These are phyloP conservation scores for Phaffia australis DNA, from an alignment of 768 basidiomycete species.

Conservation along the genomic window DNA sequence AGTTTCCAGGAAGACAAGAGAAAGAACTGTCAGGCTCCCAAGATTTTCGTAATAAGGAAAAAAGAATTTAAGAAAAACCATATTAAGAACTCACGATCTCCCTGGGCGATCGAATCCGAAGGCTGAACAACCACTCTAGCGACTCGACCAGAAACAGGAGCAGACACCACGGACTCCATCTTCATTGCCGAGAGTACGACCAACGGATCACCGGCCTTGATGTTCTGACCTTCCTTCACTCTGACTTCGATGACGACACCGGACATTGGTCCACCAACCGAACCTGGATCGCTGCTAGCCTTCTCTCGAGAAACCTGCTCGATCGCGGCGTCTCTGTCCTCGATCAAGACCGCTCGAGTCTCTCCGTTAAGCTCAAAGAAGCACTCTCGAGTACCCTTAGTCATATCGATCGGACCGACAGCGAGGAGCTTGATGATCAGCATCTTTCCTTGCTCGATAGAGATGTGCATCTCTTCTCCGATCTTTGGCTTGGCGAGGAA, in stretches of 20 bases:
- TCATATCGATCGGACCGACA: conserved; percentile 81
- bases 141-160: conserved; percentile 91
- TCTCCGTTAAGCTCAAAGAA: conserved; percentile 43
- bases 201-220: conserved; percentile 94
- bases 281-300: conserved; percentile 84
- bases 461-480: conserved; percentile 93
- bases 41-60: background rate
- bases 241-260: conserved; percentile 97
- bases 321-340: conserved; percentile 94
- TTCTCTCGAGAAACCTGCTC: conserved; percentile 90
- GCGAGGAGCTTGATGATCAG: conserved; percentile 94
- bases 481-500: conserved; percentile 86
- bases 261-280: conserved; percentile 60
- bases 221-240: conserved; percentile 93
- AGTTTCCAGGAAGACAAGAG: background rate
- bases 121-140: conserved; percentile 84
- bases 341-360: conserved; percentile 88
- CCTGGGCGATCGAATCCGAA: conserved; percentile 91
- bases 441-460: conserved; percentile 83
- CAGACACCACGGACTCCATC: conserved; percentile 97
- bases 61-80: background rate
- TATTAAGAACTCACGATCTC: conserved; percentile 45
- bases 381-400: conserved; percentile 83
- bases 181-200: conserved; percentile 97
- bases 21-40: background rate